Conservation (phyloP, 441 rosid genomes). For the Brassica hybrid region DNA sequence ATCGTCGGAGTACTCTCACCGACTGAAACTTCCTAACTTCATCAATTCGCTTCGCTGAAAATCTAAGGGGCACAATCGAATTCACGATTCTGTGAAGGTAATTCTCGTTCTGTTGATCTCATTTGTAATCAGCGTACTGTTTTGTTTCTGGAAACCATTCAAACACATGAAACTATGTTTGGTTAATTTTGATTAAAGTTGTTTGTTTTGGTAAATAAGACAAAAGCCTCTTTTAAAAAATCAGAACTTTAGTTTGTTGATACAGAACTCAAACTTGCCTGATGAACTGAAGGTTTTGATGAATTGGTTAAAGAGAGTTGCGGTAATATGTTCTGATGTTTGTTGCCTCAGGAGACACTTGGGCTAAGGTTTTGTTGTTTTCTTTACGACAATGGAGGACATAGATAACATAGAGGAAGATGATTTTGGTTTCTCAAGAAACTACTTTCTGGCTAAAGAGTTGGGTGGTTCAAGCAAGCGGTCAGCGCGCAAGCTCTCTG, state of each 20-base stretch:
- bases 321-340: not conserved
- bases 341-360: conserved; percentile 7
- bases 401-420: conserved; percentile 59
- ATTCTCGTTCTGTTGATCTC: not conserved
- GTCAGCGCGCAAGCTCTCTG: conserved; percentile 68
- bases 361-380: not conserved
- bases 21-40: not conserved
- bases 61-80: not conserved
- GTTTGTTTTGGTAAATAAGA: not conserved
- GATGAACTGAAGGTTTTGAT: not conserved
- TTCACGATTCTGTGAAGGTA: conserved; percentile 11
- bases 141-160: not conserved
- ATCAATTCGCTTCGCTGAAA: not conserved
- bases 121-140: not conserved
- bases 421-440: conserved; percentile 83
- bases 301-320: not conserved
- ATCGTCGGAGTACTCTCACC: not conserved
- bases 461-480: conserved; percentile 61
- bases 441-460: conserved; percentile 91
- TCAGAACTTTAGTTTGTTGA: not conserved
- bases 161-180: not conserved
- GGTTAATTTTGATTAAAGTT: not conserved
- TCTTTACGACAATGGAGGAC: conserved; percentile 45
- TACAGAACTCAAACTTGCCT: not conserved
- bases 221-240: not conserved